Percentiles rank a stretch among this genome's conserved stretches.
phyloP scores from a whole-genome alignment of 2,329 filamentous ascomycete genomes.

The Penicillium sp. region DNA sequence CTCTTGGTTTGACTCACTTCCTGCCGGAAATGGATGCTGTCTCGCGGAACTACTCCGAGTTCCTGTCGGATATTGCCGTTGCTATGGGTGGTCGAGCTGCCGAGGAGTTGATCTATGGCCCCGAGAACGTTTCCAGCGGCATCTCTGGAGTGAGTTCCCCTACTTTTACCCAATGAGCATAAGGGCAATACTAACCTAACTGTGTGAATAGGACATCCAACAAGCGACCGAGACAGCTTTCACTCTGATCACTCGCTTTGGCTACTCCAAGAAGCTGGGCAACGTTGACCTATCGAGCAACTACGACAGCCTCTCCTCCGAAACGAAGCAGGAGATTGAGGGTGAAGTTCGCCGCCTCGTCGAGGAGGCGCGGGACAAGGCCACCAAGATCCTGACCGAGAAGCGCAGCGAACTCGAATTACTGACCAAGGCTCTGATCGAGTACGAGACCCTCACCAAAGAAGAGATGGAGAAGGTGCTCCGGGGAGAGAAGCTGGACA shows the following conservation, averaged over 20 bases:
- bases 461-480: slow-evolving; percentile 91
- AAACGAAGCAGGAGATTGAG: slow-evolving; percentile 87
- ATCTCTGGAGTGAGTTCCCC: slow-evolving; percentile 69
- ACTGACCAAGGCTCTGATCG: slow-evolving; percentile 83
- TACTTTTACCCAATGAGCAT: neutral
- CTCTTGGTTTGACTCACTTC: slow-evolving; percentile 84
- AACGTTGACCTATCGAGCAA: slow-evolving; percentile 85
- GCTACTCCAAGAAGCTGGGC: slow-evolving; percentile 86
- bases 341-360: slow-evolving; percentile 83
- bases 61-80: slow-evolving; percentile 77
- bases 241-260: slow-evolving; percentile 83
- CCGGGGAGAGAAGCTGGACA: slow-evolving; percentile 78
- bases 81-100: slow-evolving; percentile 83
- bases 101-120: slow-evolving; percentile 88
- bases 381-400: slow-evolving; percentile 69
- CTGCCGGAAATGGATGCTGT: slow-evolving; percentile 93
- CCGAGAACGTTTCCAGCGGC: slow-evolving; percentile 89
- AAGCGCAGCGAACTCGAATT: slow-evolving; percentile 85
- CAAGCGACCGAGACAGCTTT: slow-evolving; percentile 81
- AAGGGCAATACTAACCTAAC: neutral
- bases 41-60: slow-evolving; percentile 82
- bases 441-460: slow-evolving; percentile 91
- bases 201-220: slow-evolving; percentile 70
- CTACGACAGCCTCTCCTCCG: slow-evolving; percentile 79
- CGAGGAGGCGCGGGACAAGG: slow-evolving; percentile 78